Evolutionary conservation across 2,329 filamentous ascomycete species (phyloP).

Genomic region (Parafenestella ontariensis): DNA sequence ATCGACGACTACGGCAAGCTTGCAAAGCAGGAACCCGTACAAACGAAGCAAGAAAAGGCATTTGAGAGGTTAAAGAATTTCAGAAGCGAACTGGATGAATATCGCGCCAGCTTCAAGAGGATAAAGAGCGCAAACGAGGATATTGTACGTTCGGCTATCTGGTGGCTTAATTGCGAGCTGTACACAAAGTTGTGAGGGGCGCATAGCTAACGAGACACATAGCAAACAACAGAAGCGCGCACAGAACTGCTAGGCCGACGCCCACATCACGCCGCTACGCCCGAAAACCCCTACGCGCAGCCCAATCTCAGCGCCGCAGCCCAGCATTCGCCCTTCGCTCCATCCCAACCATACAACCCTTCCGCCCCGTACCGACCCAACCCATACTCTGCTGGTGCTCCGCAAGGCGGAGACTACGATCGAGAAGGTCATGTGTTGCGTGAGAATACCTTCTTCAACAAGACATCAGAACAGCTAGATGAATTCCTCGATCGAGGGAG

Average conservation of each 20-base stretch:
- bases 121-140: conserved; percentile 82
- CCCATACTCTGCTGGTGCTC: conserved; percentile 47
- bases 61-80: conserved; percentile 86
- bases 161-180: not conserved
- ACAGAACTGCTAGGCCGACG: conserved; percentile 85
- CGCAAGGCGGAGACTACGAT: conserved; percentile 61
- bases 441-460: conserved; percentile 86
- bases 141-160: conserved; percentile 54
- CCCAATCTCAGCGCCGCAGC: conserved; percentile 25
- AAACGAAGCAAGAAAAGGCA: conserved; percentile 91
- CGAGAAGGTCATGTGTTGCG: conserved; percentile 84
- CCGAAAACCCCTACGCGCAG: conserved; percentile 87
- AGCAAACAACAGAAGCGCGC: conserved; percentile 71
- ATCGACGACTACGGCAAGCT: conserved; percentile 90
- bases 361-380: conserved; percentile 49
- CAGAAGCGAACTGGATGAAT: conserved; percentile 79
- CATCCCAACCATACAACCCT: conserved; percentile 36
- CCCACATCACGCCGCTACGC: conserved; percentile 78
- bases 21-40: conserved; percentile 86
- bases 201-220: conserved; percentile 6
- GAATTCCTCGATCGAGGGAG: conserved; percentile 93
- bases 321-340: conserved; percentile 40
- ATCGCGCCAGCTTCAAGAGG: conserved; percentile 76
- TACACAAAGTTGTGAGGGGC: not conserved
- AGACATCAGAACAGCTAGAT: conserved; percentile 84